A percentile compares a stretch with the other conserved stretches of the same genome.
phyloP scores from a whole-genome alignment of 2,329 filamentous ascomycete species.

The Fusarium mundagurra region DNA sequence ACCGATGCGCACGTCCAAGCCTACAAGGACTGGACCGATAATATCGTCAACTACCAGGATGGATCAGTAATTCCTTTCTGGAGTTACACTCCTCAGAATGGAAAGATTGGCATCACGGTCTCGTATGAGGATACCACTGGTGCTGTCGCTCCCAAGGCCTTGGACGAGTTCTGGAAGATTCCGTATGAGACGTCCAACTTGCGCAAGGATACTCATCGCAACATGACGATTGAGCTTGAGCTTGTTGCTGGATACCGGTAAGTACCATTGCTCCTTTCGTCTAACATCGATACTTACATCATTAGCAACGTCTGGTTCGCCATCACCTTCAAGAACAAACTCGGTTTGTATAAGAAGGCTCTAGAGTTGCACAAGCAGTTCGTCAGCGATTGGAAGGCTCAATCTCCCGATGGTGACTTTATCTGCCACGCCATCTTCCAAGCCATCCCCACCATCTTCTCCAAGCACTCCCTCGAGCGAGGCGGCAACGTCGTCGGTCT shows the following conservation, averaged over 20 bases:
- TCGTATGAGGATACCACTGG: slow-evolving; percentile 16
- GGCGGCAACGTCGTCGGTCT: slow-evolving; percentile 8
- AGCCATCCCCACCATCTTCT: slow-evolving; percentile 11
- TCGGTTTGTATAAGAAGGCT: slow-evolving; percentile 6
- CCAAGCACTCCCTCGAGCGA: slow-evolving; percentile 4
- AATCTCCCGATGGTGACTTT: slow-evolving; percentile 2
- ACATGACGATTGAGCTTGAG: slow-evolving; percentile 17
- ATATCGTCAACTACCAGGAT: slow-evolving; percentile 7
- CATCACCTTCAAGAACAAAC: slow-evolving; percentile 9
- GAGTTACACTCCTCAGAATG: slow-evolving; percentile 7
- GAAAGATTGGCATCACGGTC: slow-evolving; percentile 3
- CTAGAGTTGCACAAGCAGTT: slow-evolving; percentile 3
- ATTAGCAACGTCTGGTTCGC: slow-evolving; percentile 14
- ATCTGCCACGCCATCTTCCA: slow-evolving; percentile 20
- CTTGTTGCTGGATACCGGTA: slow-evolving; percentile 13
- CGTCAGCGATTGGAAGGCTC: slow-evolving; percentile 3
- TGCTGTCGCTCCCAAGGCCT: background rate
- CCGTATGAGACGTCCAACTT: slow-evolving; percentile 2
- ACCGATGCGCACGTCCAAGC: slow-evolving; percentile 24
- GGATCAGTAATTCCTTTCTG: slow-evolving; percentile 14
- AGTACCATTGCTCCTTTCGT: fast-evolving
- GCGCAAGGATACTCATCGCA: slow-evolving; percentile 10
- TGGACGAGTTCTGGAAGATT: slow-evolving; percentile 11
- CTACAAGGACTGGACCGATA: slow-evolving; percentile 24
- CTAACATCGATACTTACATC: fast-evolving